Conservation (phyloP, 208 protist species). For the Acanthamoeba royreba region DNA sequence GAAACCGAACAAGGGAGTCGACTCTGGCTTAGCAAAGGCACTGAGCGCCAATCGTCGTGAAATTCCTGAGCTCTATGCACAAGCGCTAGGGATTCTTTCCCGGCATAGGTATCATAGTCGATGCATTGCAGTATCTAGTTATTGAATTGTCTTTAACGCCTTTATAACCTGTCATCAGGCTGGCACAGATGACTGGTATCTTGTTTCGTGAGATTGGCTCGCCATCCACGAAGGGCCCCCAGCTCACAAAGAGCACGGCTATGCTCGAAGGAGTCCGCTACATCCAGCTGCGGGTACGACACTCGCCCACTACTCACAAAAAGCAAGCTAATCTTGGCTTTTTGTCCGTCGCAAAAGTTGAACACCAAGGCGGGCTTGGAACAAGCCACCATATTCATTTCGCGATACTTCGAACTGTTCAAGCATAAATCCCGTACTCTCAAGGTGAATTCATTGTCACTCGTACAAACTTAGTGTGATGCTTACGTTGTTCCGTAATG, state of each 20-base stretch:
- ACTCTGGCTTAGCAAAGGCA: not conserved
- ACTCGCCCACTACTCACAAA: no score
- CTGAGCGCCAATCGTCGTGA: not conserved
- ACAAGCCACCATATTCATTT: not conserved
- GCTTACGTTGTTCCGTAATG: not conserved
- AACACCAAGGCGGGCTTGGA: not conserved
- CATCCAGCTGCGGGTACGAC: not conserved
- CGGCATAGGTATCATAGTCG: not conserved
- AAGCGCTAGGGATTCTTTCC: not conserved
- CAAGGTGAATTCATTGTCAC: not conserved
- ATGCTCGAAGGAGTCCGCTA: not conserved
- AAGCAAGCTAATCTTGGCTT: not conserved
- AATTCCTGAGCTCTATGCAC: slow-evolving; percentile 25
- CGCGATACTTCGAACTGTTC: not conserved
- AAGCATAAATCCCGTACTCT: slow-evolving; percentile 26
- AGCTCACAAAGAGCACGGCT: not conserved
- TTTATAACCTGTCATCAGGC: not conserved
- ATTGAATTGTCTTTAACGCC: no score
- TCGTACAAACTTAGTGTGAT: not conserved
- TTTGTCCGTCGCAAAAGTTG: not conserved
- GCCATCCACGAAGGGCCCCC: not conserved
- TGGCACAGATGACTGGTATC: not conserved
- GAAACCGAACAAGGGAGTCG: slow-evolving; percentile 3
- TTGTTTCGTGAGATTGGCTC: not conserved
- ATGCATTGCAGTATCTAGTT: no score